Percentiles rank a stretch among this genome's conserved stretches.
These are phyloP conservation scores for Boechera divaricarpa DNA, from an alignment of 345 rosid genomes.

Conservation along the genomic window DNA sequence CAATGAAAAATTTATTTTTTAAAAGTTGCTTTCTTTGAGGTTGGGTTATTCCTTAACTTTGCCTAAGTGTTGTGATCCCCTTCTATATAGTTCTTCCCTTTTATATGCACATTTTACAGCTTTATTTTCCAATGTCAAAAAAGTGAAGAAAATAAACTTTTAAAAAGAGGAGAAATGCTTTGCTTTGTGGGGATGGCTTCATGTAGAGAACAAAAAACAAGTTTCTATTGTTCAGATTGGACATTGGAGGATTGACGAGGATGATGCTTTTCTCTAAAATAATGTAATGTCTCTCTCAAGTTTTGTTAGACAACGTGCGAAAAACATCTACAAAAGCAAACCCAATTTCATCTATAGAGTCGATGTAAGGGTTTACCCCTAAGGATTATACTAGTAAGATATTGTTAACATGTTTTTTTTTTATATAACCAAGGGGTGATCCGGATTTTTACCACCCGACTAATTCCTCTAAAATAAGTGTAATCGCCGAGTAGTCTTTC, in stretches of 20 bases:
- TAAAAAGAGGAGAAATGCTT: slow-evolving; percentile 24
- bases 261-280: slow-evolving; percentile 6
- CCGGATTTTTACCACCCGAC: too few relatives aligned
- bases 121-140: slow-evolving; percentile 10
- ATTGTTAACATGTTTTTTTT: too few relatives aligned
- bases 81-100: slow-evolving; percentile 23
- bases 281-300: slow-evolving; percentile 3
- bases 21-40: slow-evolving; percentile 31
- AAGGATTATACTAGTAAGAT: background rate
- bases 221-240: too few relatives aligned
- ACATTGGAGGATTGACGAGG: background rate
- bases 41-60: slow-evolving; percentile 42
- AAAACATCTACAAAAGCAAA: background rate
- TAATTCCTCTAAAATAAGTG: too few relatives aligned
- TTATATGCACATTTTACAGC: slow-evolving; percentile 6
- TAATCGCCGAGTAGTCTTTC: too few relatives aligned
- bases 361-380: too few relatives aligned
- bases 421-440: too few relatives aligned
- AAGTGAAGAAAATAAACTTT: background rate
- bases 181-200: slow-evolving; percentile 39
- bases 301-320: background rate
- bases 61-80: slow-evolving; percentile 35
- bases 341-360: background rate
- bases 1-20: background rate
- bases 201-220: background rate